These are phyloP conservation scores for Salix brachista DNA, from an alignment of 345 rosid species.

Conservation along the genomic window DNA sequence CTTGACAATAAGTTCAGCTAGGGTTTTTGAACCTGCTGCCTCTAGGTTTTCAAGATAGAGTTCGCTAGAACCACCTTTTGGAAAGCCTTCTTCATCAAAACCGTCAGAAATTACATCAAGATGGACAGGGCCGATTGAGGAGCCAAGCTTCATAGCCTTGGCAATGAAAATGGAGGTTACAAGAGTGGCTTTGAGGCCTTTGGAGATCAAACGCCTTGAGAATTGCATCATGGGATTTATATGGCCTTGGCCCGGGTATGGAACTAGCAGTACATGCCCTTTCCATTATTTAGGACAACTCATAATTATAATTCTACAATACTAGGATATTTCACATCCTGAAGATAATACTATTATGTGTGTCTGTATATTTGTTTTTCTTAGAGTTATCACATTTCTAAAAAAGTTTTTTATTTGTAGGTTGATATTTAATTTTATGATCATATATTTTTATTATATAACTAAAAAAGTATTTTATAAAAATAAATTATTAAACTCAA, in stretches of 20 bases:
- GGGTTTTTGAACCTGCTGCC: conserved; percentile 41
- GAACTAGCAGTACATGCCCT: conserved; percentile 16
- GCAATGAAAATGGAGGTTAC: conserved; percentile 13
- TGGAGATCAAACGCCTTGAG: conserved; percentile 17
- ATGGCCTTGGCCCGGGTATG: conserved; percentile 27
- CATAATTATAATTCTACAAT: too few relatives aligned
- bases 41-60: conserved; percentile 19
- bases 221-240: conserved; percentile 27
- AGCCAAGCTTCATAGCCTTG: conserved; percentile 10
- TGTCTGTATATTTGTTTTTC: too few relatives aligned
- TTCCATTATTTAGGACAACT: too few relatives aligned
- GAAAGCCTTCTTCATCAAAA: conserved; percentile 9
- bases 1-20: conserved; percentile 28
- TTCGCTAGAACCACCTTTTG: background rate
- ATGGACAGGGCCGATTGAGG: conserved; percentile 12
- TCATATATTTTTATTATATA: too few relatives aligned
- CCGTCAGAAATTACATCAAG: conserved; percentile 22
- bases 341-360: too few relatives aligned
- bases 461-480: too few relatives aligned
- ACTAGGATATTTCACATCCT: too few relatives aligned
- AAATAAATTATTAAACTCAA: too few relatives aligned
- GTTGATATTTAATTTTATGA: too few relatives aligned
- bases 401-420: too few relatives aligned
- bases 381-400: too few relatives aligned
- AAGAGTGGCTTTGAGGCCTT: conserved; percentile 13